Evolutionary conservation across 345 rosid genomes (phyloP).

Genomic region (Pistacia atlantica): DNA sequence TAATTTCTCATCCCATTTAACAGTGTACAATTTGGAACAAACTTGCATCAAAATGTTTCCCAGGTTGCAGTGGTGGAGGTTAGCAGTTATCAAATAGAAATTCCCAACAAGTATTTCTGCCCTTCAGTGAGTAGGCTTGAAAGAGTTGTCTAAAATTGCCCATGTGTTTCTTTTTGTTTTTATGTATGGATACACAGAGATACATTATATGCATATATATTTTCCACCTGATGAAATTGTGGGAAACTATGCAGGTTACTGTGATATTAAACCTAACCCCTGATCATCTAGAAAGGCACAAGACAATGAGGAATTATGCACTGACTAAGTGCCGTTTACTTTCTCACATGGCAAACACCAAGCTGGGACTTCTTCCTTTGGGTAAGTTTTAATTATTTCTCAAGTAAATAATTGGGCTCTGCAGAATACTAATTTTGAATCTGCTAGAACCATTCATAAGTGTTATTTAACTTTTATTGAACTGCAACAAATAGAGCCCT

Average conservation of each 20-base stretch:
- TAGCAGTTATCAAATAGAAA: constrained; percentile 44
- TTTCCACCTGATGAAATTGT: constrained; percentile 6
- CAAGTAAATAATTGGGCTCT: not conserved
- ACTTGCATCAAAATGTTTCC: constrained; percentile 5
- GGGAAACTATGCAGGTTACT: constrained; percentile 28
- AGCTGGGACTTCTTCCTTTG: constrained; percentile 29
- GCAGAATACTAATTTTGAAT: not conserved
- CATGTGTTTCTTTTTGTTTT: not conserved
- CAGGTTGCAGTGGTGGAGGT: constrained; percentile 43
- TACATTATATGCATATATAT: not conserved
- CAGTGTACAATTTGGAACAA: not conserved
- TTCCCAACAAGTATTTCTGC: constrained; percentile 32
- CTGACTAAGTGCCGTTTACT: constrained; percentile 33
- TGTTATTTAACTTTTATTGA: not conserved
- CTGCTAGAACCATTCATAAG: not conserved
- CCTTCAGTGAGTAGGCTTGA: constrained; percentile 27
- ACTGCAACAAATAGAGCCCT: not conserved
- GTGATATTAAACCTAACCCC: constrained; percentile 40
- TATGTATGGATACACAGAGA: not conserved
- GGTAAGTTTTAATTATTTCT: constrained; percentile 13
- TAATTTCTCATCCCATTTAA: not conserved
- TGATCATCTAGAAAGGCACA: constrained; percentile 42
- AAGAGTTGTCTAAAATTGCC: not conserved
- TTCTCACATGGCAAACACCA: constrained; percentile 33
- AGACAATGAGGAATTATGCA: constrained; percentile 37